Base-by-base conservation (phyloP, 108 stramenopile genomes). In the Skeletonema grethae region DNA sequence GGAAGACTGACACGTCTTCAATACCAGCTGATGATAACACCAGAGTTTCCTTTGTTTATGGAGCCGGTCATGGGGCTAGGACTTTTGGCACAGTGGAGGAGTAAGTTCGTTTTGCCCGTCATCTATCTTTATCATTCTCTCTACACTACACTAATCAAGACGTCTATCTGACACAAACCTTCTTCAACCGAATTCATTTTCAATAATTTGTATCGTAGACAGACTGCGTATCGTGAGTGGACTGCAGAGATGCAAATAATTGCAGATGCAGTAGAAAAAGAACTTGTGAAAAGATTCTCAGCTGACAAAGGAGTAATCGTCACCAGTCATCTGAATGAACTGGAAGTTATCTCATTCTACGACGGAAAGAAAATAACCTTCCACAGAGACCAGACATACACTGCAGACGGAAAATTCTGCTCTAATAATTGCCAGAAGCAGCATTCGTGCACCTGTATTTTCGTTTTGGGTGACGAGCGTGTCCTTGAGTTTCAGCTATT, bases 361-460 rank as follows among this genome's bases (percentile, higher is more conserved):
- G n/a, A 16, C 18, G 16, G 10, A 18, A 48, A 48, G 16, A 48
- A 11, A 48, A 48, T 48, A 18, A 48, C 46, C 5, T 48, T 48
- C 46, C 46, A 48, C 18, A n/a, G 46, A 48, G 46, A 48, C 18
- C 46, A 48, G 6, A 18, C 46, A n/a, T 48, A 48, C 46, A 48
- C 16, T 18, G 2, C 3, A 48, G 16, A 48, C 4, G 46, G 46
- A 48, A 11, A 48, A 18, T 48, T 48, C 7, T 18, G n/a, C 16
- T n/a, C 46, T 6, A 48, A 48, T 48, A 48, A 48, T 48, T 48
- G 46, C 11, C 46, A 48, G 18, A 48, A 48, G n/a, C 46, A 48
- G 18, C 46, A 48, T 18, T 18, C 46, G 0, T 48, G 46, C 18
- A 48, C 46, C 2, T 48, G 46, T 4, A 48, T 48, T 18, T 48